Percentiles rank a stretch among this genome's conserved stretches.
Evolutionary conservation across 2,329 filamentous ascomycete species (phyloP).

Genomic region (Cladophialophora chaetospira): DNA sequence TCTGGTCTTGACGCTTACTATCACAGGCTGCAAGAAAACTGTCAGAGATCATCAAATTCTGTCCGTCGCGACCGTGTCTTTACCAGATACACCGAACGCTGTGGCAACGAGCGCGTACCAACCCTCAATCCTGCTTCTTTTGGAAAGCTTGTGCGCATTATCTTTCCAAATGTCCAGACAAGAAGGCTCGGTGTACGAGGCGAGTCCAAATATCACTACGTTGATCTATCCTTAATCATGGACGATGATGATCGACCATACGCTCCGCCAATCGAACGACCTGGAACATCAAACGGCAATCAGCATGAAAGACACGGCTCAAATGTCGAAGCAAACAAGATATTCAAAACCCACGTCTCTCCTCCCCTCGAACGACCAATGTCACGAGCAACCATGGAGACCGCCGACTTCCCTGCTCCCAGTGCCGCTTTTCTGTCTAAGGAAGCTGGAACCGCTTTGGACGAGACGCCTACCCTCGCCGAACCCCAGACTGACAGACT

Average conservation of each 20-base stretch:
- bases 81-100: slow-evolving; percentile 89
- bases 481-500: slow-evolving; percentile 17
- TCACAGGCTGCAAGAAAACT: slow-evolving; percentile 50
- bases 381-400: slow-evolving; percentile 35
- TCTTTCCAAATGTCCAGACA: slow-evolving; percentile 94
- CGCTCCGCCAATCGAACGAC: slow-evolving; percentile 19
- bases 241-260: slow-evolving; percentile 31
- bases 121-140: slow-evolving; percentile 97
- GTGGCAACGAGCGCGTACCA: slow-evolving; percentile 89
- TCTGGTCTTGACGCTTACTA: slow-evolving; percentile 4
- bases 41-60: slow-evolving; percentile 57
- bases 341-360: slow-evolving; percentile 22
- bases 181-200: slow-evolving; percentile 87
- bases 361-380: slow-evolving; percentile 25
- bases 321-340: slow-evolving; percentile 18
- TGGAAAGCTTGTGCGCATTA: slow-evolving; percentile 92
- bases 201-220: slow-evolving; percentile 97
- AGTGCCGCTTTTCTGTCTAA: slow-evolving; percentile 26
- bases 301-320: slow-evolving; percentile 27
- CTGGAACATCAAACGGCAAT: slow-evolving; percentile 25
- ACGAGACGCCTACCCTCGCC: not conserved
- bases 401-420: slow-evolving; percentile 38
- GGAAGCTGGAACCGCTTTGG: slow-evolving; percentile 1
- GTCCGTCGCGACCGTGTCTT: slow-evolving; percentile 93
- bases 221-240: slow-evolving; percentile 47